Evolutionary conservation across 768 basidiomycete genomes (phyloP).

Genomic region (Termitomyces sp.): DNA sequence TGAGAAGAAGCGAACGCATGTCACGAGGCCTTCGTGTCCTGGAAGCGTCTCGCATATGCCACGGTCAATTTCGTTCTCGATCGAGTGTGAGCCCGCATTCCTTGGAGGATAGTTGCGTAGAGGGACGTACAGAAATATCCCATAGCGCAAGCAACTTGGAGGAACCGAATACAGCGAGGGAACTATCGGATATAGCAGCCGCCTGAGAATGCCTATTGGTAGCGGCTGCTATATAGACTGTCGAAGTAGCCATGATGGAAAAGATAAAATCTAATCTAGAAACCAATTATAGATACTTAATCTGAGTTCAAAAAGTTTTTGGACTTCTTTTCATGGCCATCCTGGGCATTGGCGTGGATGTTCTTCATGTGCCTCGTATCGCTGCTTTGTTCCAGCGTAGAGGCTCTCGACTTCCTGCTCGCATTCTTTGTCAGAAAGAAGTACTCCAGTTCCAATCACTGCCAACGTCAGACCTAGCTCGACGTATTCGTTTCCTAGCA

Average conservation of each 20-base stretch:
- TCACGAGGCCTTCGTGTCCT: constrained; percentile 70
- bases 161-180: constrained; percentile 42
- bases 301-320: constrained; percentile 8
- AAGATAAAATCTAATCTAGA: constrained; percentile 6
- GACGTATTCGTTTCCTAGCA: constrained; percentile 50
- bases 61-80: constrained; percentile 40
- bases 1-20: constrained; percentile 66
- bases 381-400: constrained; percentile 45
- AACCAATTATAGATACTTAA: background rate
- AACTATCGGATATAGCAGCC: constrained; percentile 40
- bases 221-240: constrained; percentile 40
- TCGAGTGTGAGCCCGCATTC: constrained; percentile 3
- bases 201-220: constrained; percentile 43
- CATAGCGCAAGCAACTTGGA: constrained; percentile 41
- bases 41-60: constrained; percentile 69
- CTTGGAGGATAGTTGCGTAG: background rate
- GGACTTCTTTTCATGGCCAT: constrained; percentile 40
- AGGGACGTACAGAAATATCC: constrained; percentile 31
- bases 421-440: constrained; percentile 59
- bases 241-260: constrained; percentile 22
- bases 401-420: constrained; percentile 41
- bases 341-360: constrained; percentile 72
- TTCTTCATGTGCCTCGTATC: constrained; percentile 68
- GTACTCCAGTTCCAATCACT: constrained; percentile 32
- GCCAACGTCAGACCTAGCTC: constrained; percentile 13